Evolutionary conservation across 768 basidiomycete species (phyloP).

Genomic region (Tylopilus rubrobrunneus): DNA sequence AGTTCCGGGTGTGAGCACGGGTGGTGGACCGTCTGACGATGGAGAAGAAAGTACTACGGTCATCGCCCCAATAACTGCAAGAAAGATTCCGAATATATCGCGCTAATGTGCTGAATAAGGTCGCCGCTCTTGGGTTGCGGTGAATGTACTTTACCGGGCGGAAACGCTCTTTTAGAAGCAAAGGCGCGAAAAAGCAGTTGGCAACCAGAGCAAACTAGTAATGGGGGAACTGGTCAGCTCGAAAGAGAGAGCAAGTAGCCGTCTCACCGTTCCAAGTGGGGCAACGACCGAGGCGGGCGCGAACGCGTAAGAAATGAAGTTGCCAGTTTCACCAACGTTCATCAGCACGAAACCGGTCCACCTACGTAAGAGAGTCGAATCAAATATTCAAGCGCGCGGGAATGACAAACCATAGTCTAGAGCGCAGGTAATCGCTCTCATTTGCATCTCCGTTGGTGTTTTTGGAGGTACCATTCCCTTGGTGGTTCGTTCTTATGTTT

Average conservation of each 20-base stretch:
- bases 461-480: slow-evolving; percentile 10
- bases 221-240: not conserved
- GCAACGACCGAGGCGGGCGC: slow-evolving; percentile 93
- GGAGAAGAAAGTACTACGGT: slow-evolving; percentile 88
- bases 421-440: slow-evolving; percentile 77
- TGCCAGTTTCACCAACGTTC: slow-evolving; percentile 87
- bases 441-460: slow-evolving; percentile 34
- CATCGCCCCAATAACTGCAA: slow-evolving; percentile 85
- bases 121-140: slow-evolving; percentile 1
- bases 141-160: slow-evolving; percentile 49
- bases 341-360: slow-evolving; percentile 87
- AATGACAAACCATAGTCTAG: slow-evolving; percentile 69
- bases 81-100: slow-evolving; percentile 71
- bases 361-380: slow-evolving; percentile 41
- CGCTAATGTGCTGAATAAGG: slow-evolving; percentile 41
- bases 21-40: slow-evolving; percentile 55
- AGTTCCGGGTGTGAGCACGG: slow-evolving; percentile 57
- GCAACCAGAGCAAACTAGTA: slow-evolving; percentile 84
- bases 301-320: slow-evolving; percentile 88
- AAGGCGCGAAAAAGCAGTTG: slow-evolving; percentile 90
- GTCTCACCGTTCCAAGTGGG: slow-evolving; percentile 85
- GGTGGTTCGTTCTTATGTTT: slow-evolving; percentile 3
- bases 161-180: slow-evolving; percentile 80
- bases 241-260: slow-evolving; percentile 1
- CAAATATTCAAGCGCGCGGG: not conserved